Conservation (phyloP, 225 moss, liverwort and hornwort species). For the Neckera pumila region DNA sequence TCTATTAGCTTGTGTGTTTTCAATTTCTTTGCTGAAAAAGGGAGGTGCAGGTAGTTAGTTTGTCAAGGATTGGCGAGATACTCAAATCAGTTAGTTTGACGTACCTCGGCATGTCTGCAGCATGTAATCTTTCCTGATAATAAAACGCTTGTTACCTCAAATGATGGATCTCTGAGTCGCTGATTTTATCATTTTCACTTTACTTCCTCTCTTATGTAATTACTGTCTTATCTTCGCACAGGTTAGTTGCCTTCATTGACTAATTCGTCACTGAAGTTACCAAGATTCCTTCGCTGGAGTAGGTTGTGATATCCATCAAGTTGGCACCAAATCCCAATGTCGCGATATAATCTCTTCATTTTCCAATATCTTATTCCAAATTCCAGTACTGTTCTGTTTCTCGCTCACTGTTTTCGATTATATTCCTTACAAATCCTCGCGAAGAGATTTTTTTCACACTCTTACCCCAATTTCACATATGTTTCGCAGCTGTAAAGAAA, state of each 20-base stretch:
- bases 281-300: background rate
- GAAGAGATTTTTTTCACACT: too few species aligned
- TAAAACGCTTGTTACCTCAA: constrained; percentile 1
- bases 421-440: background rate
- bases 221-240: background rate
- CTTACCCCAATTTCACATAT: too few species aligned
- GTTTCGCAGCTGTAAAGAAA: background rate
- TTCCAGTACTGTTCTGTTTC: background rate
- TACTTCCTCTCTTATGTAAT: background rate
- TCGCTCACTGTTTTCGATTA: background rate
- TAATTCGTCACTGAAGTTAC: background rate
- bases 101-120: constrained; percentile 40
- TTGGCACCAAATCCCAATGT: background rate
- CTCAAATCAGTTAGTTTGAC: constrained; percentile 6
- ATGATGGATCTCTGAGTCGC: background rate
- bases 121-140: constrained; percentile 39
- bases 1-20: background rate
- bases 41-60: background rate
- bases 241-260: background rate
- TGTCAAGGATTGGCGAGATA: constrained; percentile 27
- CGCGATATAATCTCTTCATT: background rate
- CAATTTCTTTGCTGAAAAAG: background rate
- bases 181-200: too few species aligned
- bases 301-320: background rate
- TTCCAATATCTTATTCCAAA: background rate